A percentile compares a stretch with the other conserved stretches of the same genome.
Conservation (phyloP, 1,284 basidiomycete genomes). For the Mycena sp. region DNA sequence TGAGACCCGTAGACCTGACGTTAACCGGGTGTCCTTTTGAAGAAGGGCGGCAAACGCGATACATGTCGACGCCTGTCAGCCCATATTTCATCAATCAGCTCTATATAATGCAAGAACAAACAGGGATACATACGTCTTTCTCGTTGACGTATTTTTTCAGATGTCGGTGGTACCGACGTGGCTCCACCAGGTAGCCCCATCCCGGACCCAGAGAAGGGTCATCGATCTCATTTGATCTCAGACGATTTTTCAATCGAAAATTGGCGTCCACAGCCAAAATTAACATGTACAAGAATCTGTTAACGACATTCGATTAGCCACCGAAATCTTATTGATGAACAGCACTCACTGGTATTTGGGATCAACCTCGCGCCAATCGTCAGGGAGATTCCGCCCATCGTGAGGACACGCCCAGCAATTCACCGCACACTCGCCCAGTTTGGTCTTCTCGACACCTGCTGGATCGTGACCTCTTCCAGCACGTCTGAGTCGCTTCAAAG, state of each 20-base stretch:
- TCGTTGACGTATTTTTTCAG: slow-evolving; percentile 28
- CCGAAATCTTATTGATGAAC: background rate
- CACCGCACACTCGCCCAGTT: slow-evolving; percentile 8
- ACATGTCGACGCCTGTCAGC: slow-evolving; percentile 33
- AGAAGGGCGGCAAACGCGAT: slow-evolving; percentile 33
- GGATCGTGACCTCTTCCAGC: slow-evolving; percentile 25
- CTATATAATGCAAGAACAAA: too few species aligned
- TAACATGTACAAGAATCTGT: slow-evolving; percentile 37
- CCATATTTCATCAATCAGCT: background rate
- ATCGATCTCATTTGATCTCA: slow-evolving; percentile 22
- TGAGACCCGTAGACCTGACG: slow-evolving; percentile 30
- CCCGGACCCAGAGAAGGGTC: slow-evolving; percentile 34
- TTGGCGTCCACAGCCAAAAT: slow-evolving; percentile 38
- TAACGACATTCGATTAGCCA: background rate
- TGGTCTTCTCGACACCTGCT: background rate
- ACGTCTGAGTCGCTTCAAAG: slow-evolving; percentile 15
- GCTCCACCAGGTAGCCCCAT: slow-evolving; percentile 23
- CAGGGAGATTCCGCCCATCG: slow-evolving; percentile 20
- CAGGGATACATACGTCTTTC: slow-evolving; percentile 30
- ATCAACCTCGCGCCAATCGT: slow-evolving; percentile 20
- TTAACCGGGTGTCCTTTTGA: slow-evolving; percentile 32
- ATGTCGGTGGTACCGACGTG: slow-evolving; percentile 28
- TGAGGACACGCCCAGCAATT: slow-evolving; percentile 30
- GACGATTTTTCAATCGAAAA: slow-evolving; percentile 36
- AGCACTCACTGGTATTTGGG: slow-evolving; percentile 17